Conservation (phyloP, 257 asterid species). For the Linaria vulgaris region DNA sequence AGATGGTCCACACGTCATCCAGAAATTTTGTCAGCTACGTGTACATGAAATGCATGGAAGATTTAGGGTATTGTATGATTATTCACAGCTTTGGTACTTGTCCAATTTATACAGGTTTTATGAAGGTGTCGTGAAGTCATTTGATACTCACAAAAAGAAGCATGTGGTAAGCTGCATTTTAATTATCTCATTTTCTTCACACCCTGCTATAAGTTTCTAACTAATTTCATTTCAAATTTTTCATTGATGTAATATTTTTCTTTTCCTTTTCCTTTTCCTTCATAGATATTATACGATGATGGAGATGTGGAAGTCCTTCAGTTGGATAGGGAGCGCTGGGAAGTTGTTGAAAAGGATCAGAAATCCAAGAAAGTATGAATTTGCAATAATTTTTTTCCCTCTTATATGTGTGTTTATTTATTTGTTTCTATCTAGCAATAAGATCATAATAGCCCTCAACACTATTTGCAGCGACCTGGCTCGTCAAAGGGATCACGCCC, state of each 20-base stretch:
- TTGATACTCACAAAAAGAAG: conserved; percentile 72
- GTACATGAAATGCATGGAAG: background rate
- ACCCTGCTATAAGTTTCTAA: conserved; percentile 5
- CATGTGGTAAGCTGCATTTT: conserved; percentile 73
- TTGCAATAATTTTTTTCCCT: conserved; percentile 2
- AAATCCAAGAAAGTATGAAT: conserved; percentile 46
- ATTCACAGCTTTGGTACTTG: conserved; percentile 15
- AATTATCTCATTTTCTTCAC: conserved; percentile 19
- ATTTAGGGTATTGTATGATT: conserved; percentile 9
- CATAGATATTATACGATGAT: conserved; percentile 52
- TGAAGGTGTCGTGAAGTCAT: conserved; percentile 87
- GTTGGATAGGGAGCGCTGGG: conserved; percentile 51
- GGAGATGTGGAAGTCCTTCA: conserved; percentile 59
- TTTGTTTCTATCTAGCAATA: conserved; percentile 14
- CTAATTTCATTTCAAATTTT: background rate
- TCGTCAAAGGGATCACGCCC: conserved; percentile 45
- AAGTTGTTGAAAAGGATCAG: conserved; percentile 34
- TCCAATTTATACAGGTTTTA: conserved; percentile 62
- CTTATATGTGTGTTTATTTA: conserved; percentile 4
- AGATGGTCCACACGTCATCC: background rate
- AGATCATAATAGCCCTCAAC: conserved; percentile 28
- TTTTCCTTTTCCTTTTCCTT: conserved; percentile 15
- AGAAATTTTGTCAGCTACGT: conserved; percentile 2
- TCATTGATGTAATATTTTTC: background rate
- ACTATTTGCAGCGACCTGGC: conserved; percentile 61